Evolutionary conservation across 441 rosid species (phyloP).

Genomic region (Erodium moschatum): DNA sequence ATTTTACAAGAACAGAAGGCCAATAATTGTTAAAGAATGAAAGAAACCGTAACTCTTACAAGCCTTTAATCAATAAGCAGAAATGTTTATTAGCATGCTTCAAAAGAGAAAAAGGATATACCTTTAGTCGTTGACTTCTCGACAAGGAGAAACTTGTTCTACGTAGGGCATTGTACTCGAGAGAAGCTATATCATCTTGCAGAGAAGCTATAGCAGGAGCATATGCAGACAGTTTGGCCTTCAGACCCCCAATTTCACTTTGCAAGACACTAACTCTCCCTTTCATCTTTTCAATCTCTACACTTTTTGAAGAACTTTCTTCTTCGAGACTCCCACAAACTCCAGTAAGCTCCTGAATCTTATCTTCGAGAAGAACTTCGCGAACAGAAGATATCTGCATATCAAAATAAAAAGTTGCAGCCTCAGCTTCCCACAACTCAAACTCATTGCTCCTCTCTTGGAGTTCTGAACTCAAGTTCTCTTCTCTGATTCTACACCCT

Average conservation of each 20-base stretch:
- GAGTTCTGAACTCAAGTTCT: slow-evolving; percentile 46
- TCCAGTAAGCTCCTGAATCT: slow-evolving; percentile 47
- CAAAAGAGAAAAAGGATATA: not conserved
- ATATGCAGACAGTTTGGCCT: slow-evolving; percentile 45
- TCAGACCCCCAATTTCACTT: slow-evolving; percentile 42
- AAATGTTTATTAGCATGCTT: not conserved
- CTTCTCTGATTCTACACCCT: slow-evolving; percentile 40
- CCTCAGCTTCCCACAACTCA: slow-evolving; percentile 63
- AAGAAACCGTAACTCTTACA: not conserved
- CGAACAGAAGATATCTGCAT: slow-evolving; percentile 48
- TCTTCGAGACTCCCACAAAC: slow-evolving; percentile 43
- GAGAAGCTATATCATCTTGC: slow-evolving; percentile 33
- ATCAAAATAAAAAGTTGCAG: slow-evolving; percentile 57
- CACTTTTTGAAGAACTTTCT: slow-evolving; percentile 30
- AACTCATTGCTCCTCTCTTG: slow-evolving; percentile 52
- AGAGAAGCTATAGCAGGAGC: slow-evolving; percentile 43
- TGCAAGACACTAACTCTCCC: slow-evolving; percentile 41
- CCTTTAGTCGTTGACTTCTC: slow-evolving; percentile 3
- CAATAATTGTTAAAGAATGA: not conserved
- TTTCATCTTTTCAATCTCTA: slow-evolving; percentile 40
- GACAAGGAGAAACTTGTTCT: slow-evolving; percentile 21
- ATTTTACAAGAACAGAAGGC: slow-evolving; percentile 4
- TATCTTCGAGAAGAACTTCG: slow-evolving; percentile 52
- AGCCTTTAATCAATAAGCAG: not conserved
- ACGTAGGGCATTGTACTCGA: slow-evolving; percentile 34